These are phyloP conservation scores for Phascolomyces articulosus DNA, from an alignment of 371 early-diverging fungal species.

Conservation along the genomic window DNA sequence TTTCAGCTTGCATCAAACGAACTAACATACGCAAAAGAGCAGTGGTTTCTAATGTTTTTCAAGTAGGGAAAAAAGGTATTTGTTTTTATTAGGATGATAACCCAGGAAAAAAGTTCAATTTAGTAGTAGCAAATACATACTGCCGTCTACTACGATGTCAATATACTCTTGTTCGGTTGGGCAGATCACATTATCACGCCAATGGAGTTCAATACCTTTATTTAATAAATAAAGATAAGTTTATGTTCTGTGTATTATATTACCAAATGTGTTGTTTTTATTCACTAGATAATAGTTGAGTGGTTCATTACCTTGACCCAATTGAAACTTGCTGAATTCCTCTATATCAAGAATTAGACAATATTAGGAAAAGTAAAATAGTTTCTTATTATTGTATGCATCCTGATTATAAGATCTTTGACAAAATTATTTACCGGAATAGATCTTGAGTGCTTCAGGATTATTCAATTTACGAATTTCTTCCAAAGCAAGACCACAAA, in stretches of 20 bases:
- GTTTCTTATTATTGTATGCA: too few species aligned
- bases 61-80: too few species aligned
- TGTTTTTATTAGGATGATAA: constrained; percentile 36
- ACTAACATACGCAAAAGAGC: constrained; percentile 92
- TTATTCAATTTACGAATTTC: constrained; percentile 74
- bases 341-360: constrained; percentile 36
- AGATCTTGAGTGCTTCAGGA: constrained; percentile 74
- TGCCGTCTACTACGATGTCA: constrained; percentile 93
- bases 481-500: constrained; percentile 89
- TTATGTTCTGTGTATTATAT: constrained; percentile 3
- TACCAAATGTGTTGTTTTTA: neutral
- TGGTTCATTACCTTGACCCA: constrained; percentile 85
- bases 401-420: too few species aligned
- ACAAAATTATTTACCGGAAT: constrained; percentile 57
- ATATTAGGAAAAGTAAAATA: too few species aligned
- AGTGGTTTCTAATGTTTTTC: constrained; percentile 93
- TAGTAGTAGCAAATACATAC: constrained; percentile 50
- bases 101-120: too few species aligned
- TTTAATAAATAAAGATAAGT: constrained; percentile 1
- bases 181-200: constrained; percentile 86
- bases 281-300: neutral
- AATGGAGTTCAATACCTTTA: constrained; percentile 79
- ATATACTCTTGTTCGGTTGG: constrained; percentile 90
- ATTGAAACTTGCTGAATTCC: constrained; percentile 89
- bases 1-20: constrained; percentile 83